phyloP scores from a whole-genome alignment of 2,329 filamentous ascomycete species.

The Sclerotinia minor region DNA sequence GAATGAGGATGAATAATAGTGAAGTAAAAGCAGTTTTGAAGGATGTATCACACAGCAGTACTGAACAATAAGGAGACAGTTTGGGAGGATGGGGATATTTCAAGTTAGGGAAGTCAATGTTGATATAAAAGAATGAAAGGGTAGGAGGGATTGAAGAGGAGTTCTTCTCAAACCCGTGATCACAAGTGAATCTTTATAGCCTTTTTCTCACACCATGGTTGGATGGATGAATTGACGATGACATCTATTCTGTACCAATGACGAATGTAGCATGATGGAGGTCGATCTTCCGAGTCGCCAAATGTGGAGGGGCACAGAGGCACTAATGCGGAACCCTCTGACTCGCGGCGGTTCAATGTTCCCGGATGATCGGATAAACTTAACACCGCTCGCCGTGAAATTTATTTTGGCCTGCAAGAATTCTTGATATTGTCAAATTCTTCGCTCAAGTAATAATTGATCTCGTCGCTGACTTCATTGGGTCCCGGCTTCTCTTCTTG shows the following conservation, averaged over 20 bases:
- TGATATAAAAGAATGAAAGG: not conserved
- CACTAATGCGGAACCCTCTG: not conserved
- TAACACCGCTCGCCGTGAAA: slow-evolving; percentile 3
- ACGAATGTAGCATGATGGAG: slow-evolving; percentile 1
- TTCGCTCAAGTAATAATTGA: not conserved
- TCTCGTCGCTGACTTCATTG: not conserved
- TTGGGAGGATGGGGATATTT: not conserved
- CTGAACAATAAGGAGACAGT: not conserved
- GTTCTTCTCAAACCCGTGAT: slow-evolving; percentile 4
- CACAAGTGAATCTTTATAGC: not conserved
- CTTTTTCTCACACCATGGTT: not conserved
- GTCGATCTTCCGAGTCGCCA: slow-evolving; percentile 12
- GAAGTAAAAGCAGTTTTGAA: not conserved
- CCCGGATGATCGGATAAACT: slow-evolving; percentile 15
- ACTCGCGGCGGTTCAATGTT: not conserved
- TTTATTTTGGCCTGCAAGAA: slow-evolving; percentile 16
- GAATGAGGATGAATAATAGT: slow-evolving; percentile 21
- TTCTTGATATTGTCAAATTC: not conserved
- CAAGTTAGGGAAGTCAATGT: not conserved
- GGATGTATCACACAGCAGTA: slow-evolving; percentile 20
- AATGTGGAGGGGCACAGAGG: slow-evolving; percentile 14
- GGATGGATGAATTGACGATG: not conserved
- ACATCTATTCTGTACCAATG: not conserved
- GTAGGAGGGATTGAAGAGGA: not conserved
- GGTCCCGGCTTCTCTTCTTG: not conserved